phyloP scores from a whole-genome alignment of 805 yeast genomes.

The Hermanozyma aechmeae region DNA sequence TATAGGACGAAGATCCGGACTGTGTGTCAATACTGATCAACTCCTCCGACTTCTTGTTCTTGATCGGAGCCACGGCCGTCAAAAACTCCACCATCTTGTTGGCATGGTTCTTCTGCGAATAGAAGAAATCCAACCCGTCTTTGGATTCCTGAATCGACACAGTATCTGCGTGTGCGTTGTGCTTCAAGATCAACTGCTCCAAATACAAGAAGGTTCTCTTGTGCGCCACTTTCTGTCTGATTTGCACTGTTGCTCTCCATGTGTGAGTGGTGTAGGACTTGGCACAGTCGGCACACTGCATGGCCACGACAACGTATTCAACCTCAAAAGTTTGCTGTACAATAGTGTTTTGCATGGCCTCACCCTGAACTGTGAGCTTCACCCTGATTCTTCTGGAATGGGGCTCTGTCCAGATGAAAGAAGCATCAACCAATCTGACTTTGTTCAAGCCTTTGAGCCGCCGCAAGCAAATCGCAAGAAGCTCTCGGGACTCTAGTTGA shows the following conservation, averaged over 20 bases:
- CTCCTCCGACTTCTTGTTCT: slow-evolving; percentile 79
- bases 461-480: slow-evolving; percentile 82
- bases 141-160: slow-evolving; percentile 85
- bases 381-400: slow-evolving; percentile 92
- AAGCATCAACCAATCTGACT: slow-evolving; percentile 84
- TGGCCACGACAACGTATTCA: slow-evolving; percentile 85
- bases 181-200: slow-evolving; percentile 89
- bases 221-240: slow-evolving; percentile 94
- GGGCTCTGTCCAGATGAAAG: slow-evolving; percentile 98
- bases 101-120: slow-evolving; percentile 83
- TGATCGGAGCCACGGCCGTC: slow-evolving; percentile 74
- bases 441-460: slow-evolving; percentile 80
- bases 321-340: slow-evolving; percentile 93
- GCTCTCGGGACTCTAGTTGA: slow-evolving; percentile 84
- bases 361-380: slow-evolving; percentile 92
- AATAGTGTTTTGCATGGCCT: slow-evolving; percentile 84
- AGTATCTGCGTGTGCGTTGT: slow-evolving; percentile 89
- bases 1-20: slow-evolving; percentile 78
- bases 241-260: slow-evolving; percentile 96
- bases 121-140: slow-evolving; percentile 94
- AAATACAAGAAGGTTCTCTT: slow-evolving; percentile 92
- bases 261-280: slow-evolving; percentile 93
- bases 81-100: slow-evolving; percentile 89
- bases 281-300: slow-evolving; percentile 99
- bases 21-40: slow-evolving; percentile 88